Base-by-base conservation (phyloP, 768 basidiomycete genomes). In the Tricholoma sp. region DNA sequence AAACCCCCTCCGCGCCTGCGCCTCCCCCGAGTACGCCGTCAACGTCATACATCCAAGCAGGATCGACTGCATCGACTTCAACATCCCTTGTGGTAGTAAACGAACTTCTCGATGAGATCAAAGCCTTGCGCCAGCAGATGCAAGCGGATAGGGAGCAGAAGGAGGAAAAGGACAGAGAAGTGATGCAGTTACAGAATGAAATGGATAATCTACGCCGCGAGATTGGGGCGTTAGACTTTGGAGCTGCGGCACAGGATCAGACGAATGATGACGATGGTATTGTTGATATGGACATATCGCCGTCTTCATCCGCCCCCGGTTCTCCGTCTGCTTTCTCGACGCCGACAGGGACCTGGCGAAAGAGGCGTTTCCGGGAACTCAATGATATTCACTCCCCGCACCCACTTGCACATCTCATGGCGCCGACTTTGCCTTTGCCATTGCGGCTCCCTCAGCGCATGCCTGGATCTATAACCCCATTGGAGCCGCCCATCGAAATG, bases 61-160 rank as follows among this genome's bases (percentile, higher is more conserved):
- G 29, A 18, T 19, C 24, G 16, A 14, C 18, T 9, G 53, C 39
- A 31, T 45, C 41, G 27, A 43, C 39, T 5, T 54, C 53, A 11
- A 22, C 53, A 4, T 54, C 53, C 1, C 18, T 45, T 7, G 19
- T 12, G 19, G 22, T 16, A 55, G 24, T 58, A 7, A 52, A 21
- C 3, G 52, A 58, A 10, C 34, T 58, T 7, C 35, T 58, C 27
- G 43, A 47, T 22, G 57, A 58, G 31, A 52, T 58, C 34, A 52
- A 52, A 14, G 37, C 41, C n/a, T 27, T 58, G 21, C 43, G 52
- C 14, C 18, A 49, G 24, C 43, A 52, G 11, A 53, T 58, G 18
- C 51, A 46, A 21, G 52, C 46, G 22, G 52, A 58, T 3, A 16
- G 41, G 29, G 27, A 53, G 29, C 51, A 53, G 6, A 43, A 47